phyloP scores from a whole-genome alignment of 768 basidiomycete species.

The Serendipita indica region DNA sequence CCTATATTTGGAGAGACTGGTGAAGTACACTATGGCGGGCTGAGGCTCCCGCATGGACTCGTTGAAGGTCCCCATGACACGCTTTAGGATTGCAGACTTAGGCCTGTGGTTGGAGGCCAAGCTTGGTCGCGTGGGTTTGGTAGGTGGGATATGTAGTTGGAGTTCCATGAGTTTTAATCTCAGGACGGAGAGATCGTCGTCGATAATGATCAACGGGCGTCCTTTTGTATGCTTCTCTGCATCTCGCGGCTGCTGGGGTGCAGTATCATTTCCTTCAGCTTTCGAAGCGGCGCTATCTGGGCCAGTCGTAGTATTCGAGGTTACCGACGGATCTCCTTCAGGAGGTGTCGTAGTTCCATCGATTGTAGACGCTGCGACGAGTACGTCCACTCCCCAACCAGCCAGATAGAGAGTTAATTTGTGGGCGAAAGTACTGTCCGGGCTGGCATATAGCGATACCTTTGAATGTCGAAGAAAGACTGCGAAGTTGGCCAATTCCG shows the following conservation, averaged over 20 bases:
- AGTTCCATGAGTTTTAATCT: slow-evolving; percentile 57
- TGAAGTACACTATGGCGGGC: slow-evolving; percentile 73
- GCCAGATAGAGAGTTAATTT: slow-evolving; percentile 88
- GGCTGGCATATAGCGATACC: slow-evolving; percentile 69
- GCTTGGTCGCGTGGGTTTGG: slow-evolving; percentile 50
- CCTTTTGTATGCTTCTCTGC: slow-evolving; percentile 20
- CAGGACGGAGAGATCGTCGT: slow-evolving; percentile 76
- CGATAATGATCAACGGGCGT: slow-evolving; percentile 71
- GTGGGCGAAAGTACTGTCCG: slow-evolving; percentile 79
- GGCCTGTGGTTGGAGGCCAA: slow-evolving; percentile 54
- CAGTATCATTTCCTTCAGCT: slow-evolving; percentile 4
- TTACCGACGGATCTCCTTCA: slow-evolving; percentile 2
- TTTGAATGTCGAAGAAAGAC: slow-evolving; percentile 71
- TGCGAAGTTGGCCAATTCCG: slow-evolving; percentile 63
- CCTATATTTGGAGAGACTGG: slow-evolving; percentile 80
- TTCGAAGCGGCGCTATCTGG: slow-evolving; percentile 5
- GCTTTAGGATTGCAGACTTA: slow-evolving; percentile 54
- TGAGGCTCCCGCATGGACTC: slow-evolving; percentile 22
- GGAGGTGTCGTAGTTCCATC: slow-evolving; percentile 15
- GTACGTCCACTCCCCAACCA: slow-evolving; percentile 90
- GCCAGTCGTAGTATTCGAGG: slow-evolving; percentile 30
- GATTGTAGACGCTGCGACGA: slow-evolving; percentile 37
- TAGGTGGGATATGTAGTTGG: slow-evolving; percentile 38
- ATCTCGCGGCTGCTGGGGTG: slow-evolving; percentile 14
- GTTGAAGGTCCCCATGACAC: slow-evolving; percentile 19